A percentile compares a stretch with the other conserved stretches of the same genome.
These are phyloP conservation scores for Gaillardinia entomophila DNA, from an alignment of 805 yeast genomes.

Conservation along the genomic window DNA sequence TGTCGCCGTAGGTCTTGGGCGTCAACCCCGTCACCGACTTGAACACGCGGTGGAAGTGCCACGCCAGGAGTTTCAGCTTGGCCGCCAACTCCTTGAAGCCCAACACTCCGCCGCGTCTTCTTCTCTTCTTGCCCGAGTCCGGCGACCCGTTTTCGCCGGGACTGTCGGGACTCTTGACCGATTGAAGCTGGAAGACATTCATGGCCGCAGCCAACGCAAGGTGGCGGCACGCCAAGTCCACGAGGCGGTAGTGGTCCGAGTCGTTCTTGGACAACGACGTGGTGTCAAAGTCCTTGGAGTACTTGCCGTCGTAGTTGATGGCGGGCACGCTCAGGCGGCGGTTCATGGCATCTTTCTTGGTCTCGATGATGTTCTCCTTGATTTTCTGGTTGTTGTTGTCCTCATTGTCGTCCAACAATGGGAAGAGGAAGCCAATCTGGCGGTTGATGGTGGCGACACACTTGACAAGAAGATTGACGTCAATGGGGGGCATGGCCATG, in stretches of 20 bases:
- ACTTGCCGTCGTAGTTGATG: conserved; percentile 16
- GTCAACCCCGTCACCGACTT: conserved; percentile 81
- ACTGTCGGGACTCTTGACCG: conserved; percentile 13
- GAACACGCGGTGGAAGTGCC: conserved; percentile 93
- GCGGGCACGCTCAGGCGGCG: conserved; percentile 27
- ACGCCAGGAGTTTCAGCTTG: conserved; percentile 75
- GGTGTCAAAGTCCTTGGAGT: conserved; percentile 17
- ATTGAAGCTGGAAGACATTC: conserved; percentile 22
- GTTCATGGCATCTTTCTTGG: conserved; percentile 16
- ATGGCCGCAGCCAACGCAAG: conserved; percentile 74
- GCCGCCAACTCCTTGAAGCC: conserved; percentile 87
- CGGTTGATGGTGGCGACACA: conserved; percentile 54
- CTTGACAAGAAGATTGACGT: conserved; percentile 36
- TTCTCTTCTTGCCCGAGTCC: conserved; percentile 31
- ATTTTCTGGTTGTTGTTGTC: conserved; percentile 30
- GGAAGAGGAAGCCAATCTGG: conserved; percentile 53
- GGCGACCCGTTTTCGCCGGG: conserved; percentile 9
- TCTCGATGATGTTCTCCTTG: conserved; percentile 29
- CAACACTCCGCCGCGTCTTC: conserved; percentile 71
- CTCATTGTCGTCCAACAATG: conserved; percentile 42
- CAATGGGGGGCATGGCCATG: conserved; percentile 36
- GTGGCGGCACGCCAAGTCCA: conserved; percentile 76
- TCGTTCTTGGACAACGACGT: conserved; percentile 48
- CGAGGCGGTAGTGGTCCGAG: conserved; percentile 62
- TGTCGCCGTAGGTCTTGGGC: conserved; percentile 84